phyloP scores from a whole-genome alignment of 2,329 filamentous ascomycete species.

The Colletotrichum sp. region DNA sequence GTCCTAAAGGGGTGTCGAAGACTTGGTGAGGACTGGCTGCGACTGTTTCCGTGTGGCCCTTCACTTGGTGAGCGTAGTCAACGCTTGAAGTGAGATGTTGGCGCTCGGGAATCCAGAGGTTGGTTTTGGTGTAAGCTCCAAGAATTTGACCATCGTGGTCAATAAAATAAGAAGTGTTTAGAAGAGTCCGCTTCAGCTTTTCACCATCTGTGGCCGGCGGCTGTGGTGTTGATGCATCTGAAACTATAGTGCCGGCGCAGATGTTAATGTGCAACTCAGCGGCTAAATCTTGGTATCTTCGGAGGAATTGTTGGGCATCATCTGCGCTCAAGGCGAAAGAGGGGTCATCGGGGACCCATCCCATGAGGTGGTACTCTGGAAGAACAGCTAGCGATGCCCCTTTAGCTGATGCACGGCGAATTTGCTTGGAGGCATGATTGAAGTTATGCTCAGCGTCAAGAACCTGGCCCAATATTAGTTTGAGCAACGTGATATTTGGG shows the following conservation, averaged over 20 bases:
- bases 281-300: constrained; percentile 54
- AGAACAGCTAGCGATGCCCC: constrained; percentile 10
- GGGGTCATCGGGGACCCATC: constrained; percentile 8
- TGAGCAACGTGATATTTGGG: fast-evolving
- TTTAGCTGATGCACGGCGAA: neutral
- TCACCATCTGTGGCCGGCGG: neutral
- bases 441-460: constrained; percentile 10
- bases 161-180: constrained; percentile 58
- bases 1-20: constrained; percentile 54
- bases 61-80: constrained; percentile 16
- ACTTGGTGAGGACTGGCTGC: constrained; percentile 28
- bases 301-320: constrained; percentile 38
- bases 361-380: constrained; percentile 15
- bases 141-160: constrained; percentile 48
- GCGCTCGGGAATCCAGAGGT: constrained; percentile 57
- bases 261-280: constrained; percentile 56
- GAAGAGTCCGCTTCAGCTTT: neutral
- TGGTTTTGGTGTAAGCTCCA: constrained; percentile 61
- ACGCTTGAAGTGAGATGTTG: constrained; percentile 44
- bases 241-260: constrained; percentile 68
- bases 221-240: constrained; percentile 34
- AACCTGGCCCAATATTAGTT: neutral
- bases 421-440: neutral
- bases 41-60: neutral
- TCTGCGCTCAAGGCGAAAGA: constrained; percentile 7